Evolutionary conservation across 352 stramenopile species (phyloP), one percentile per base, ranked within the genome.

Genomic region (Globisporangium nunn): DNA sequence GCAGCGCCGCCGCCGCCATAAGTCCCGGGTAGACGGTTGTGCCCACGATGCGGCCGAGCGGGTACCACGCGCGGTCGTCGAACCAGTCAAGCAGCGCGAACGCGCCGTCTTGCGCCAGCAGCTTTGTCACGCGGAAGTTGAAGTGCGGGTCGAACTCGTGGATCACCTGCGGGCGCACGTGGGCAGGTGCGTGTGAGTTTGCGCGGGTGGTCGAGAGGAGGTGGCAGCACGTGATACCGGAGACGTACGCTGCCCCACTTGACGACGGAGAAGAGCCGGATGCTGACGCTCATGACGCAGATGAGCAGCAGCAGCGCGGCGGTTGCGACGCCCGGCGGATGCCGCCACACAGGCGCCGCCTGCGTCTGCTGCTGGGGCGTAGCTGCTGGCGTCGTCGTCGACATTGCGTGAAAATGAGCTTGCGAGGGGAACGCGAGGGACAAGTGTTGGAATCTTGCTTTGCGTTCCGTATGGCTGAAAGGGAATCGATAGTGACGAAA

Each of bases 121-220:
- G 96, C 75, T 98, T 97, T 51, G 97, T 99, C 29, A 97, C 96
- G 57, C 97, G 89, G 80, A 97, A 99, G 71, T 99, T 99, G 72
- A 99, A 99, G 66, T 98, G 98, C 39, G 97, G 88, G 52, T 97
- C 87, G 61, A 91, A 97, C 71, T 97, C 88, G 52, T 96, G 85
- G 66, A 96, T 97, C 44, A 96, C 84, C 71, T 87, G 69, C 11
- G 2, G 14, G 35, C 28, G 46, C 17, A 18, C 8, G 29, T 7
- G 30, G 5, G 35, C 6, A 30, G 40, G 3, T 47, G n/a, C 4
- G n/a, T 17, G 35, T 40, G 35, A 40, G 35, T 40, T 23, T 40
- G 35, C 29, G 52, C 47, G 43, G 5, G 41, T 23, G 23, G n/a
- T n/a, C 23, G 23, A 23, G 23, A 15, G 44, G 44, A 6, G 28